Evolutionary conservation across 495 filamentous ascomycete genomes (phyloP), one percentile per base, ranked within the genome.

Genomic region (Trichoderma parareesei): DNA sequence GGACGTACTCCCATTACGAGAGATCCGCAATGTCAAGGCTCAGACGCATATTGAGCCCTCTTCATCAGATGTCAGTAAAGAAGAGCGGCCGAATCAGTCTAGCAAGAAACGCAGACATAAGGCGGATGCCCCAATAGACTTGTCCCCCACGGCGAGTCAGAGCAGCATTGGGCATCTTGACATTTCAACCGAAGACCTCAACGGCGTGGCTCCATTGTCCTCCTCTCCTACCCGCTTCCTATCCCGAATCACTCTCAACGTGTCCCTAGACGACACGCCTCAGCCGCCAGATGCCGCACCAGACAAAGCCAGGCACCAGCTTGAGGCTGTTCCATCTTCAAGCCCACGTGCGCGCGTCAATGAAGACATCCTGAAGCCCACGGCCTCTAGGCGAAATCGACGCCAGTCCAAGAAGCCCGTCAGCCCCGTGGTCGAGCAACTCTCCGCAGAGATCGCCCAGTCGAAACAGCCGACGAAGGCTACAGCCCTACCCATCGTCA

Each of bases 221-320:
- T 35, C 49, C 7, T 57, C 49, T 9, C 49, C 49, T 1, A 57
- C 49, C 7, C 49, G 49, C 20, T 57, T 57, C 49, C 7, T 35
- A 13, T 57, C 49, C 11, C 49, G 49, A 35, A 57, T 57, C n/a
- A 35, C 20, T 2, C 49, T 57, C 3, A 27, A 37, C 2, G 49
- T 57, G 49, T 57, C 49, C n/a, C 49, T 57, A 5, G 49, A 57
- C 10, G 49, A 57, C 20, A 57, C 33, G 49, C 20, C 49, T 35
- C 49, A 57, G 35, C 2, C 49, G 8, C 35, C 49, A 37, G 18
- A 57, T 5, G 10, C 33, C 6, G 33, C 49, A 37, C 8, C 49
- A 37, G 6, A n/a, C 4, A 9, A 35, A 33, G 20, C 20, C 35
- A 35, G 18, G 3, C 11, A 4, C 11, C 49, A 57, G 11, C n/a